Evolutionary conservation across 1,139 yeast genomes (phyloP), one percentile per base, ranked within the genome.

Genomic region (Suhomyces taliae): DNA sequence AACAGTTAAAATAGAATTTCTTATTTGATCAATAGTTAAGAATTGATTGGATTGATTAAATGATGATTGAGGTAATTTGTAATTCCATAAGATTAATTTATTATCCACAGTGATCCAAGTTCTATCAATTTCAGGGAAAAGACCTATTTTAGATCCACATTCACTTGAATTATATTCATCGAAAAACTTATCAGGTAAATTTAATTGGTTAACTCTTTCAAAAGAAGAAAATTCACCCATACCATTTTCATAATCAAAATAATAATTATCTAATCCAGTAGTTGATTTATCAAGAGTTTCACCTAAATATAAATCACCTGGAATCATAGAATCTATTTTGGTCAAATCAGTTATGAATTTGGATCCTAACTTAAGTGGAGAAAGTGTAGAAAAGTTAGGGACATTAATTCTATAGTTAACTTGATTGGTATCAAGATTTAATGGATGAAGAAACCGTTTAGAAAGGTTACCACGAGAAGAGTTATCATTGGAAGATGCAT

Each of bases 41-140:
- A 85, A 87, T 53, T 87, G 95, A 10, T 82, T 71, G 9, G 86
- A 65, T 69, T 56, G 67, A 53, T 72, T 72, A 54, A 74, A 74
- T 8, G 78, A 72, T 4, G 76, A 70, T 49, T 78, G 81, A 2
- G 85, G 79, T 42, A 83, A 82, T 51, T 71, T 72, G 61, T 82
- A 85, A 61, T 87, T 85, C 99, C 99, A 93, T 35, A 95, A 76
- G 36, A 87, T 81, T 58, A 95, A 74, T 58, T 86, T 83, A 60
- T 87, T 87, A 64, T 90, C 98, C 36, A 86, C 83, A 2, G 89
- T 83, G 40, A 91, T 79, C 98, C 98, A 93, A 8, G 93, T 84
- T 51, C 97, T 80, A 52, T 84, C 82, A 37, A 93, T 79, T 49
- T 87, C 91, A 0, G 93, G 82, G 56, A 93, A 85, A 41, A 91